These are phyloP conservation scores for Acmispon strigosus DNA, from an alignment of 306 rosid genomes.

Conservation along the genomic window DNA sequence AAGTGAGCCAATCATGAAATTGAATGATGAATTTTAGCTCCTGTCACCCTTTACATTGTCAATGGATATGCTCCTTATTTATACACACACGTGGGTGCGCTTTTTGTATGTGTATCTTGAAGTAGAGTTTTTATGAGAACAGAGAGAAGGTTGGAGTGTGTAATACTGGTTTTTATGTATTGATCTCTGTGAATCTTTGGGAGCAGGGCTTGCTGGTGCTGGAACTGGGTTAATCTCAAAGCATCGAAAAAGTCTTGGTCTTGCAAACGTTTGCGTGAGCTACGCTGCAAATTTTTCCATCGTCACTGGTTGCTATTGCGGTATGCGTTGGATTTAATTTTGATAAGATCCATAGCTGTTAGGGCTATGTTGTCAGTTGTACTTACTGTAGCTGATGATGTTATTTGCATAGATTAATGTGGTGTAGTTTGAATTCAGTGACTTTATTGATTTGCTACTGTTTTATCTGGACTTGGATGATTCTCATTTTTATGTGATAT, in stretches of 20 bases:
- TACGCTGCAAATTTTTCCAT: constrained; percentile 75
- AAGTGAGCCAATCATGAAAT: not conserved
- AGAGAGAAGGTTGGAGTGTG: not conserved
- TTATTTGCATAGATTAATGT: not conserved
- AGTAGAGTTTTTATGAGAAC: not conserved
- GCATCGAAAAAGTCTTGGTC: constrained; percentile 68
- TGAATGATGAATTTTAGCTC: not conserved
- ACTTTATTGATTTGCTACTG: not conserved
- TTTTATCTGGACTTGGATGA: not conserved
- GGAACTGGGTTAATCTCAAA: constrained; percentile 75
- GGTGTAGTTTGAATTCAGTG: not conserved
- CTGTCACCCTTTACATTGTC: not conserved
- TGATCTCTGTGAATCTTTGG: constrained; percentile 10
- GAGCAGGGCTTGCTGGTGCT: constrained; percentile 71
- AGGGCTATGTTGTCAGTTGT: constrained; percentile 3
- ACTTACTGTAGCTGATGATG: not conserved
- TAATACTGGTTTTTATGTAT: not conserved
- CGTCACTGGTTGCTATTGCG: constrained; percentile 78
- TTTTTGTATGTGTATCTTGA: not conserved
- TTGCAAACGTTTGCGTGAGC: constrained; percentile 48
- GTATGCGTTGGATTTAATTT: constrained; percentile 31
- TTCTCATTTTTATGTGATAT: not conserved
- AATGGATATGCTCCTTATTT: not conserved
- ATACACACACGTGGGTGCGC: too few species aligned
- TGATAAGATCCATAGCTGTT: not conserved